phyloP scores from a whole-genome alignment of 1,139 yeast genomes.

The Yamadazyma friedrichii region DNA sequence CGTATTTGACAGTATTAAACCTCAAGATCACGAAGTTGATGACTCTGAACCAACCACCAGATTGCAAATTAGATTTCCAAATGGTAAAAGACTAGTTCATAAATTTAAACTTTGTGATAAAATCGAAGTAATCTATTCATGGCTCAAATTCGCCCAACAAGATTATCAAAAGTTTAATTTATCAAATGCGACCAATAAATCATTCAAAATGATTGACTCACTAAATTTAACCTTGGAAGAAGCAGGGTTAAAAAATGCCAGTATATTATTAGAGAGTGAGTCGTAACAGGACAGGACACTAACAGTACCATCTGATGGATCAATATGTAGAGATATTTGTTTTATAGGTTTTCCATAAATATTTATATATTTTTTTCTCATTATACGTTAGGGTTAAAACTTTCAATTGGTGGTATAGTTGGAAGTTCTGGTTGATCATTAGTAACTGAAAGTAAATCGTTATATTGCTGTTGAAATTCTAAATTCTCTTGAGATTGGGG shows the following conservation, averaged over 20 bases:
- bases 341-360: too few species aligned
- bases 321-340: neutral
- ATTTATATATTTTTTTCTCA: neutral
- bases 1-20: conserved; percentile 42
- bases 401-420: conserved; percentile 6
- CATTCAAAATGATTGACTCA: conserved; percentile 63
- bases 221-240: conserved; percentile 63
- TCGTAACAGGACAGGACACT: neutral
- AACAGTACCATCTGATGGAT: neutral
- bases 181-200: conserved; percentile 64
- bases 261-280: conserved; percentile 65
- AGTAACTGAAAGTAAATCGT: conserved; percentile 2
- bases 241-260: conserved; percentile 80
- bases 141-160: conserved; percentile 54
- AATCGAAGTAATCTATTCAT: conserved; percentile 40
- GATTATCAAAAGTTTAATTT: conserved; percentile 49
- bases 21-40: conserved; percentile 56
- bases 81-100: conserved; percentile 80
- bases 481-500: conserved; percentile 2
- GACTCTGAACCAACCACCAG: conserved; percentile 63
- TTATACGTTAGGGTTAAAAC: conserved; percentile 2
- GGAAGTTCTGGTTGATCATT: conserved; percentile 4
- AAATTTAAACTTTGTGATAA: conserved; percentile 59
- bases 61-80: conserved; percentile 83
- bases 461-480: conserved; percentile 7